Base-by-base conservation (phyloP, 2,329 filamentous ascomycete species). In the Cryoendolithus antarcticus region DNA sequence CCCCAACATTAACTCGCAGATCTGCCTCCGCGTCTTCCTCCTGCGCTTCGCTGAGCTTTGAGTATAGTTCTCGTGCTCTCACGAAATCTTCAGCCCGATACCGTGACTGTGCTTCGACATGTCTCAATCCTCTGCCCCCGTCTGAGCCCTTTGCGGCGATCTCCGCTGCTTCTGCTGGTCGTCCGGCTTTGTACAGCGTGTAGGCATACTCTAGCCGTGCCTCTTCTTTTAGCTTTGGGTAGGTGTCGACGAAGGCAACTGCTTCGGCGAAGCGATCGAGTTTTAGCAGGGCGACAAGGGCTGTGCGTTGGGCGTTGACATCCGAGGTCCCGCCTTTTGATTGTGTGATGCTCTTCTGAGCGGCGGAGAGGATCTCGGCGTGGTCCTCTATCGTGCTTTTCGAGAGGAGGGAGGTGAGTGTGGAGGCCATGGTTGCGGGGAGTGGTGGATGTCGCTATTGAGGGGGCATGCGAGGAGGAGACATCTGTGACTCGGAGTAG, bases 231-330 rank as follows among this genome's bases (percentile, higher is more conserved):
- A 88, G 62, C 46, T 64, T 66, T 42, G 72, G 66, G 11, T 69
- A 76, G 29, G 77, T 74, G 43, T 77, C 72, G 43, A 89, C 71
- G 40, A 75, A 71, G 43, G 75, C 75, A 35, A 86, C 65, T 34
- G 82, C 82, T 59, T 91, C 84, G 41, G 82, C 75, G 59, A 81
- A 91, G 42, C 83, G 80, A 61, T 91, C 85, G 50, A 91, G 74
- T 58, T 86, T 86, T 46, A 91, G 69, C 12, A 91, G 71, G 13
- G 84, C 82, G 33, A 89, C 72, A 9, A 81, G 71, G 44, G 80
- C 79, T 29, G 77, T 80, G 57, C 80, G 78, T 30, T 80, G 77
- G 38, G 80, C 78, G 31, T 74, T 64, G 19, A 66, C 43, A 48
- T 80, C 71, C 15, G 15, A 19, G 15, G 15, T 19, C 15, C 15